Evolutionary conservation across 768 basidiomycete species (phyloP).

Genomic region (Lentinula sp.): DNA sequence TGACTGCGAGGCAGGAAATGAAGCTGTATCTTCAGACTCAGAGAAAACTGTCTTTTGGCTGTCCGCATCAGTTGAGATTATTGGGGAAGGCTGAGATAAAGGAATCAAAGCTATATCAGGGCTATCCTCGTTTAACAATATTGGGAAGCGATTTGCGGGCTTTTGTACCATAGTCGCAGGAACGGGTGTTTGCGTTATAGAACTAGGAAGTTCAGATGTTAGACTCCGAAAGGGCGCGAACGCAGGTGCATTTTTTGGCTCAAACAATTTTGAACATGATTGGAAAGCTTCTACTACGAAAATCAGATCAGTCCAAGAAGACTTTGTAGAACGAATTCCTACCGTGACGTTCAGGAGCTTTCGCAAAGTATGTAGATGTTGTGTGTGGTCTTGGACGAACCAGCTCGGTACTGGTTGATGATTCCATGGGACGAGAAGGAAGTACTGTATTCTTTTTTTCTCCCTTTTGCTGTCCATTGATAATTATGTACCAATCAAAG

Average conservation of each 20-base stretch:
- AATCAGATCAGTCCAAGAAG: background rate
- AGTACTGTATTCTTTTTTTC: background rate
- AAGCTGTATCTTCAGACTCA: background rate
- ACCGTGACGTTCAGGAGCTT: background rate
- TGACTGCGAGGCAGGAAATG: background rate
- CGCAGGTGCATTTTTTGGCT: no score
- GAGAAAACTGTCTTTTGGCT: background rate
- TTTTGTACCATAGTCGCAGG: background rate
- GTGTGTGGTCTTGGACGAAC: background rate
- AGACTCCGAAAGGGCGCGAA: no score
- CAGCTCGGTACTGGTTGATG: background rate
- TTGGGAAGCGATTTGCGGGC: background rate
- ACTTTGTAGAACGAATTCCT: background rate
- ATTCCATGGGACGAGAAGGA: background rate
- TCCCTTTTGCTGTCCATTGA: conserved; percentile 22
- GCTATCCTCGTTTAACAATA: background rate
- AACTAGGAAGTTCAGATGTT: no score
- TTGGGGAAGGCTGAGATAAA: background rate
- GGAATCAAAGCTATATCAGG: background rate
- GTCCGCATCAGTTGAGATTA: background rate
- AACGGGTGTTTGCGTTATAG: background rate
- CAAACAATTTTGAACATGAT: no score
- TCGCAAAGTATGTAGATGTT: background rate
- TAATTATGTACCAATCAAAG: conserved; percentile 42
- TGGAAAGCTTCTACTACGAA: no score